Percentiles rank a stretch among this genome's conserved stretches.
These are phyloP conservation scores for Gossypium mustelinum DNA, from an alignment of 345 rosid species.

Conservation along the genomic window DNA sequence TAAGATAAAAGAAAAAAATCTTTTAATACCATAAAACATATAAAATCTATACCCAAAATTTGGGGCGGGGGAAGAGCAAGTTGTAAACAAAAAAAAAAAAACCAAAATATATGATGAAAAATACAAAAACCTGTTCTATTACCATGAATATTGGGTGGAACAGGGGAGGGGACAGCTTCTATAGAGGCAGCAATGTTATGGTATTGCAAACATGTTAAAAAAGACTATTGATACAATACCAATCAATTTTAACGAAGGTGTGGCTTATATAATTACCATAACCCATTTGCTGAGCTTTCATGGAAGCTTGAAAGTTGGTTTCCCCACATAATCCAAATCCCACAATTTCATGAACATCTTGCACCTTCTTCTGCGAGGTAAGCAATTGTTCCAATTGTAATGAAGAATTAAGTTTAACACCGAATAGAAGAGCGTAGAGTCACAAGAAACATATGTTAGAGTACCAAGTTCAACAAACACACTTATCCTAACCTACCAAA, in stretches of 20 bases:
- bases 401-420: background rate
- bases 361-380: background rate
- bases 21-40: background rate
- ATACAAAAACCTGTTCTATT: background rate
- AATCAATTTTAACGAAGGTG: background rate
- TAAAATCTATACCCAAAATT: background rate
- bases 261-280: background rate
- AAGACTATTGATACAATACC: background rate
- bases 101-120: background rate
- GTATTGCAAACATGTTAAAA: background rate
- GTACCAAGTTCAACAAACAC: too few relatives aligned
- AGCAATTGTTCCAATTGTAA: background rate
- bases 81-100: background rate
- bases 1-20: background rate
- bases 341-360: background rate
- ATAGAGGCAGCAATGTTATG: background rate
- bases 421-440: background rate
- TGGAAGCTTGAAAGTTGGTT: background rate
- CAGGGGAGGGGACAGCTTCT: too few relatives aligned
- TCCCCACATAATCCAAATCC: background rate
- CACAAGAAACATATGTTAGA: too few relatives aligned
- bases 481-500: too few relatives aligned
- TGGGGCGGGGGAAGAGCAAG: background rate
- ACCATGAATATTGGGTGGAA: background rate
- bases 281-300: background rate